Percentiles rank a stretch among this genome's conserved stretches.
phyloP scores from a whole-genome alignment of 768 basidiomycete genomes.

The Hericium rajendrae region DNA sequence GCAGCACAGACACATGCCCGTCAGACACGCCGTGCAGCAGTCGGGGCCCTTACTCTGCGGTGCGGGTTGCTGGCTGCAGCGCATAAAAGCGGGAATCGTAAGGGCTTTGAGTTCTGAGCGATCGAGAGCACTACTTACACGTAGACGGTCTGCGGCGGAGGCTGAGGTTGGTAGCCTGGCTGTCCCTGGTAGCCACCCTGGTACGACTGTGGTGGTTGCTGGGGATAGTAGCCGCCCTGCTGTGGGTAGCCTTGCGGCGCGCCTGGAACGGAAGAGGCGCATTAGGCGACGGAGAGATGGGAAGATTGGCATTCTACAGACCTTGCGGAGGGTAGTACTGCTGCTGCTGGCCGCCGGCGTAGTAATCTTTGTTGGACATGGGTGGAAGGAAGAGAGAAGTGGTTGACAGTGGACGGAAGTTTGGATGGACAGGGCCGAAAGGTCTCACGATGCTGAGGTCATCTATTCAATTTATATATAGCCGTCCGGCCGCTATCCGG shows the following conservation, averaged over 20 bases:
- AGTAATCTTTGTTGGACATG: not conserved
- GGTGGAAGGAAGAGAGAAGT: not conserved
- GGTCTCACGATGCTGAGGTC: not conserved
- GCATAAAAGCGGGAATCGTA: slow-evolving; percentile 13
- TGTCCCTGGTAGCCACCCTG: slow-evolving; percentile 35
- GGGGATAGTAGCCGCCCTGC: slow-evolving; percentile 62
- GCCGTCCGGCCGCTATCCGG: not conserved
- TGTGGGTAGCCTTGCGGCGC: slow-evolving; percentile 33
- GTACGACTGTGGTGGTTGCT: slow-evolving; percentile 68
- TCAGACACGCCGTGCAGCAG: slow-evolving; percentile 57
- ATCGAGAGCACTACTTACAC: slow-evolving; percentile 42
- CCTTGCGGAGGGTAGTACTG: slow-evolving; percentile 50
- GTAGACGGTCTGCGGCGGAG: slow-evolving; percentile 72
- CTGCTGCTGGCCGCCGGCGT: slow-evolving; percentile 34
- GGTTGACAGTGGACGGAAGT: not conserved
- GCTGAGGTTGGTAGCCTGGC: slow-evolving; percentile 43
- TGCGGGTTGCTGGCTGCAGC: slow-evolving; percentile 35
- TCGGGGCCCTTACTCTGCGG: slow-evolving; percentile 33
- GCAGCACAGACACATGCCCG: slow-evolving; percentile 56
- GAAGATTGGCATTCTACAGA: slow-evolving; percentile 15
- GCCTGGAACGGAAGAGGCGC: slow-evolving; percentile 21
- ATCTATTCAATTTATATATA: not conserved
- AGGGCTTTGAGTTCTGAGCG: not conserved
- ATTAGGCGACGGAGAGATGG: slow-evolving; percentile 16
- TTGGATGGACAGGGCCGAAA: not conserved